Base-by-base conservation (phyloP, 345 rosid species). In the Erodium maritimum region DNA sequence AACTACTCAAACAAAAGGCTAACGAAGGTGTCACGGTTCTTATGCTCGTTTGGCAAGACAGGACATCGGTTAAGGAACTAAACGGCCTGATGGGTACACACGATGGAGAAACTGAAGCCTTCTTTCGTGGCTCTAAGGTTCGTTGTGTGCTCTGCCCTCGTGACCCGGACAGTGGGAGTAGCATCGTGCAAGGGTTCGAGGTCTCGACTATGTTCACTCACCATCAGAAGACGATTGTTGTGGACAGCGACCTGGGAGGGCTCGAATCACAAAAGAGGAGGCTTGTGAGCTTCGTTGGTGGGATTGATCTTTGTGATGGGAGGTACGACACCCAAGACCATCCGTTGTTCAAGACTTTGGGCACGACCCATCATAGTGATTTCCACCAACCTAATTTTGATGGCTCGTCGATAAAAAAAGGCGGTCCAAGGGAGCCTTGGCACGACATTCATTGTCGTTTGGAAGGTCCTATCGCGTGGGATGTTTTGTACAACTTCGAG, bases 401-500 rank as follows among this genome's bases (percentile, higher is more conserved):
- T 2, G 79, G 79, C 0, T 55, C 95, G 18, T 83, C 91, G 0
- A 75, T 88, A 4, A 62, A 37, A 51, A 87, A 79, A 55, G 97
- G 97, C 0, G 97, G 97, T 65, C 97, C 97, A 0, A 75, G 97
- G 54, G 96, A 87, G 75, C 97, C 97, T 0, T 91, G 97, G 97
- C 97, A 91, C 37, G 97, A 91, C 67, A 75, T 87, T 58, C 97
- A 91, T 25, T 91, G 96, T 70, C 79, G 76, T 62, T 67, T 91
- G 4, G 96, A 91, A 63, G 97, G 97, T 53, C 89, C 94, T 17
- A 79, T 78, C 2, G 96, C 96, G 0, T 91, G 96, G 96, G 97
- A 91, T 68, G 88, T 87, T 21, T 72, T 91, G 56, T 79, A 76
- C 74, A 91, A 83, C 66, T 91, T 91, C 59, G 97, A 91, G 73